These are phyloP conservation scores for Trypanosoma mega DNA, from an alignment of 208 protist genomes.

Conservation along the genomic window DNA sequence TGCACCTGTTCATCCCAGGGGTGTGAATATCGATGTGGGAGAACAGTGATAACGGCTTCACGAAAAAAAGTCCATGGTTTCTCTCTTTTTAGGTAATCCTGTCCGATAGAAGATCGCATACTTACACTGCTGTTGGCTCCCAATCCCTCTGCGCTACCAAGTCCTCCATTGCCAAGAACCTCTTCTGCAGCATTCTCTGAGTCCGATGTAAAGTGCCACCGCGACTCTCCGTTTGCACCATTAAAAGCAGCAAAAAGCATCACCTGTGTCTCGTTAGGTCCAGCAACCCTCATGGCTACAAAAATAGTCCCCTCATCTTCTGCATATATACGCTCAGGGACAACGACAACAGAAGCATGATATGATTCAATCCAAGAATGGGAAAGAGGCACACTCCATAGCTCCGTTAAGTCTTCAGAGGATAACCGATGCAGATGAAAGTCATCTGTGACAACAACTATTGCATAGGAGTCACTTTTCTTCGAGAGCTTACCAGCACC, in stretches of 20 bases:
- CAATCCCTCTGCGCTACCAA: neutral
- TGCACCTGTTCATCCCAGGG: conserved; percentile 75
- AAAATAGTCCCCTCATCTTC: conserved; percentile 76
- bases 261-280: conserved; percentile 31
- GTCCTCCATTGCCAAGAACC: conserved; percentile 42
- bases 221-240: conserved; percentile 50
- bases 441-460: conserved; percentile 61
- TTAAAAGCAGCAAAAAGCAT: conserved; percentile 78
- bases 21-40: conserved; percentile 84
- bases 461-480: conserved; percentile 32
- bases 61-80: conserved; percentile 79
- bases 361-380: conserved; percentile 23
- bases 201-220: conserved; percentile 81
- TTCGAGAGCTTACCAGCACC: conserved; percentile 44
- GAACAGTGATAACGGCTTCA: conserved; percentile 67
- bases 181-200: conserved; percentile 62
- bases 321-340: conserved; percentile 70
- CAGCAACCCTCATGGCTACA: conserved; percentile 42
- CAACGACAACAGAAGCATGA: conserved; percentile 66
- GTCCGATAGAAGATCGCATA: neutral
- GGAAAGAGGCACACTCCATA: conserved; percentile 46
- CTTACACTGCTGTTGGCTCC: neutral
- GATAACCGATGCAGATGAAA: conserved; percentile 31
- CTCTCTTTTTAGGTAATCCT: conserved; percentile 38
- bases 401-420: conserved; percentile 19